Conservation (phyloP, 768 basidiomycete genomes). For the Psilocybe subaeruginosa region DNA sequence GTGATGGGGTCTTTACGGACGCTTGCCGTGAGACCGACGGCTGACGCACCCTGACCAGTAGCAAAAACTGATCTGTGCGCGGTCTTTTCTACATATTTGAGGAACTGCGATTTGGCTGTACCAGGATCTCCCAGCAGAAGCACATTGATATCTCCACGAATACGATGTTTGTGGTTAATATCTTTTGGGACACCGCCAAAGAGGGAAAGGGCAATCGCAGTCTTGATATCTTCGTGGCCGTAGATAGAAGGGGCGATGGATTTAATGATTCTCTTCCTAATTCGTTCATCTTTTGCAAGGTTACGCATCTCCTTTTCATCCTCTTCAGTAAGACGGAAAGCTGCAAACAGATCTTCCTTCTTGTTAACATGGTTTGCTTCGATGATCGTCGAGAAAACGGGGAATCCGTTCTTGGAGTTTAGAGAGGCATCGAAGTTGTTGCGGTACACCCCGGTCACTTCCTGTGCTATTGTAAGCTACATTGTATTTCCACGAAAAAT, state of each 20-base stretch:
- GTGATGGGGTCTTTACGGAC: conserved; percentile 99
- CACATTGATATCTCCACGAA: conserved; percentile 98
- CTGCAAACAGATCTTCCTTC: conserved; percentile 99
- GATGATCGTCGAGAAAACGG: conserved; percentile 97
- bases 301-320: conserved; percentile 91
- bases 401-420: conserved; percentile 98
- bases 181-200: conserved; percentile 96
- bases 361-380: conserved; percentile 99
- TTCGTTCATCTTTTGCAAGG: conserved; percentile 89
- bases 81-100: conserved; percentile 99
- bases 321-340: conserved; percentile 95
- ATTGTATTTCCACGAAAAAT: not conserved
- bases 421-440: conserved; percentile 99
- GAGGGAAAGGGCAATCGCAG: conserved; percentile 91
- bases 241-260: conserved; percentile 99
- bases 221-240: conserved; percentile 99
- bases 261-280: conserved; percentile 96
- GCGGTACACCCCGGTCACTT: conserved; percentile 96
- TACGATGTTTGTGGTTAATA: conserved; percentile 93
- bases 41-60: conserved; percentile 97
- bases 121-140: conserved; percentile 97
- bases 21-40: conserved; percentile 97
- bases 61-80: conserved; percentile 97
- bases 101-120: conserved; percentile 98
- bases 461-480: conserved; percentile 47